These are phyloP conservation scores for Neonectria sp. DNA, from an alignment of 2,329 filamentous ascomycete genomes.

Conservation along the genomic window DNA sequence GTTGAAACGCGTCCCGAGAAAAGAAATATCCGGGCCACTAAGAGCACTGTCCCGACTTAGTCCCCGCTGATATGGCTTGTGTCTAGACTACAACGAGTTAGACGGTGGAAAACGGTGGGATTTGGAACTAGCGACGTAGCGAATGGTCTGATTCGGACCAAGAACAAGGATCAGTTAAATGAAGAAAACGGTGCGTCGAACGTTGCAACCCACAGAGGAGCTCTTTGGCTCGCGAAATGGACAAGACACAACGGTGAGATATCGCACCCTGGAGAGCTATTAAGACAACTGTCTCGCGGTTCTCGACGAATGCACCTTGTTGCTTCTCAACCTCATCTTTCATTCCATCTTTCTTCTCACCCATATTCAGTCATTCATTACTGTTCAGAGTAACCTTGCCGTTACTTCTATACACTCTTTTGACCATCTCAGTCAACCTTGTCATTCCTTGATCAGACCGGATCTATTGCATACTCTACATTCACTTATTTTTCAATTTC, in stretches of 20 bases:
- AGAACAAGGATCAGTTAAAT: neutral
- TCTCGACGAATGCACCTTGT: neutral
- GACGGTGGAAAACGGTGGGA: neutral
- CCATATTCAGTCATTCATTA: neutral
- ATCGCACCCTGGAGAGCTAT: neutral
- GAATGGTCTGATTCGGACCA: neutral
- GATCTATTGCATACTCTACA: neutral
- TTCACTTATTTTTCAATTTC: neutral
- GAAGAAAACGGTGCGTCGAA: conserved; percentile 5
- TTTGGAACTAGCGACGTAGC: neutral
- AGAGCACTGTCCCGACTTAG: neutral
- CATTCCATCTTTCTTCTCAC: neutral
- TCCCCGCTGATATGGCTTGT: neutral
- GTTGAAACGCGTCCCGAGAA: neutral
- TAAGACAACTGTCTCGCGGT: neutral
- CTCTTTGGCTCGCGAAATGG: neutral
- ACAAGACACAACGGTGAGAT: neutral
- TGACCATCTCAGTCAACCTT: neutral
- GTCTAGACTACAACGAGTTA: neutral
- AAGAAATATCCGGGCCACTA: neutral
- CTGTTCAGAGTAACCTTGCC: neutral
- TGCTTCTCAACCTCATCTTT: neutral
- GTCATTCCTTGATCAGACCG: neutral
- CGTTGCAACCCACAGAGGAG: neutral
- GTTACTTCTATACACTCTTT: neutral